phyloP scores from a whole-genome alignment of 805 yeast genomes.

The Candida boleticola region DNA sequence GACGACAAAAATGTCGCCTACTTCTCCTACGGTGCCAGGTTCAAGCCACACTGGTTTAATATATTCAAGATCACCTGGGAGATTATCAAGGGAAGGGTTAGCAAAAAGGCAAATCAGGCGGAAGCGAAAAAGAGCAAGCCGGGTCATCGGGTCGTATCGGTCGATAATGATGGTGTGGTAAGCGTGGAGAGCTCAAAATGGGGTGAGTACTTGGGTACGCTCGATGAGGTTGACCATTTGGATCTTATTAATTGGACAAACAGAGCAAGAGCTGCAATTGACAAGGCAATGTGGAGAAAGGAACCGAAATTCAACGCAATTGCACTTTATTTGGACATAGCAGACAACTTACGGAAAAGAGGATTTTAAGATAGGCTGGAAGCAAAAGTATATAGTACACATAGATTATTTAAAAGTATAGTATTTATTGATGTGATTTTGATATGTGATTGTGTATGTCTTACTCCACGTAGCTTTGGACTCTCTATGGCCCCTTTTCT shows the following conservation, averaged over 20 bases:
- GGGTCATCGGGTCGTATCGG: conserved; percentile 27
- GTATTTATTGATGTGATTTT: too few relatives aligned
- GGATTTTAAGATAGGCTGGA: conserved; percentile 62
- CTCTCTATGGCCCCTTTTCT: too few relatives aligned
- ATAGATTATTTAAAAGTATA: too few relatives aligned
- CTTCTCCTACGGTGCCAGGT: conserved; percentile 80
- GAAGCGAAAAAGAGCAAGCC: conserved; percentile 7
- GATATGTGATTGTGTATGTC: too few relatives aligned
- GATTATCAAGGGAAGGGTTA: conserved; percentile 39
- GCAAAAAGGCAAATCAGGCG: conserved; percentile 6
- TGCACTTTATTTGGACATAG: conserved; percentile 66
- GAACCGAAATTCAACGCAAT: conserved; percentile 57
- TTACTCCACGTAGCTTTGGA: too few relatives aligned
- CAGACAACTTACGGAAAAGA: conserved; percentile 55
- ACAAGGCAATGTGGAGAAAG: conserved; percentile 27
- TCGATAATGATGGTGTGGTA: conserved; percentile 84
- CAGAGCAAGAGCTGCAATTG: conserved; percentile 37
- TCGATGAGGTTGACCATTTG: conserved; percentile 77
- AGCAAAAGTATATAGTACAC: too few relatives aligned
- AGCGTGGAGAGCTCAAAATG: conserved; percentile 75
- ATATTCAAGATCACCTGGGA: conserved; percentile 65
- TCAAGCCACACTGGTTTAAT: conserved; percentile 60
- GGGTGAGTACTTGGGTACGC: conserved; percentile 81
- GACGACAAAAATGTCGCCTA: conserved; percentile 66
- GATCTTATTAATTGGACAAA: conserved; percentile 86